Base-by-base conservation (phyloP, 202 grass and related monocot species). In the Saccharum hybrid region DNA sequence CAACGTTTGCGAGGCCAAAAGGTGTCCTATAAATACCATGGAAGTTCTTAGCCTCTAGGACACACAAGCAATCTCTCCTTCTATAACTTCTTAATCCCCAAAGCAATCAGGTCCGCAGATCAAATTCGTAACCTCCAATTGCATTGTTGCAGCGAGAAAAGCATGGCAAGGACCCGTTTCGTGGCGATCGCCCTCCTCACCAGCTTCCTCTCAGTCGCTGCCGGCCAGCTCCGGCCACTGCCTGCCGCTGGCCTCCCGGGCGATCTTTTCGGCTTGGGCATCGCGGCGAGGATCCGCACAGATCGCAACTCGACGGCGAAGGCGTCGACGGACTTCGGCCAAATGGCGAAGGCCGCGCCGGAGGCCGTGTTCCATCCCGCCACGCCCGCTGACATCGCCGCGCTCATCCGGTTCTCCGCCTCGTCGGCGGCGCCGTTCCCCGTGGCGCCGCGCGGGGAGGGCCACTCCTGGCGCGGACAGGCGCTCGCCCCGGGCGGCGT, bases 381-480 rank as follows among this genome's bases (percentile, higher is more conserved):
- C 31, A 76, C 76, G 8, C 66, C 84, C 0, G 51, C 66, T 33
- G 89, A 93, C 75, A 88, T 97, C 66, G 87, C 79, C 7, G 15
- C 39, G 34, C 91, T 97, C 0, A 62, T 93, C 64, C 63, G 72
- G 23, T 86, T 88, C 82, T 90, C 91, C 0, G 82, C 75, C 65
- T 76, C 54, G 8, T 97, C 89, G 30, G 10, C 75, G 18, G 38
- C 42, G 23, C 76, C 91, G 37, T 93, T 97, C 85, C 28, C 85
- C 2, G 92, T 93, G 15, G 85, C 87, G 0, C 86, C 81, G 0
- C 78, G 87, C 0, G 94, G 94, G 52, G 62, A 70, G 36, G 94
- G 87, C 11, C 87, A 96, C 74, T 96, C 94, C 0, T 71, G 74
- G 22, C 40, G 69, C 5, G 91, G 94, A 13, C 88, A 93, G 45